Evolutionary conservation across 805 yeast genomes (phyloP).

Genomic region (Danielia reshetovae): DNA sequence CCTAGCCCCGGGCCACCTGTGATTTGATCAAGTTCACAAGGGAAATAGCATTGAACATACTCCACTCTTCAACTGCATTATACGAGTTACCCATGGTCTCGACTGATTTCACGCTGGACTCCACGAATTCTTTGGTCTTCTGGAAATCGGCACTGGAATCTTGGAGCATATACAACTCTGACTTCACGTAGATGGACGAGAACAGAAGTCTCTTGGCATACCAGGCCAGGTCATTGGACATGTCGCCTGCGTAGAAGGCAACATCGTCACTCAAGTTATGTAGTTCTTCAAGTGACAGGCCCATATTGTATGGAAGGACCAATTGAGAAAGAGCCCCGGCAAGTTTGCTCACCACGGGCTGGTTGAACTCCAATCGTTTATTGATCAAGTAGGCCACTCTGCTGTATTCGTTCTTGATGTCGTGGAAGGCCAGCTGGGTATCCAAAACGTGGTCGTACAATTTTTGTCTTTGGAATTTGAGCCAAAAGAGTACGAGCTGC

Average conservation of each 20-base stretch:
- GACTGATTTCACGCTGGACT: constrained; percentile 51
- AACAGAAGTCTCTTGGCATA: constrained; percentile 78
- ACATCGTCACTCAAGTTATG: constrained; percentile 80
- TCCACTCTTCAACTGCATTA: constrained; percentile 70
- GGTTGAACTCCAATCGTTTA: constrained; percentile 50
- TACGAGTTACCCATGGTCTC: constrained; percentile 57
- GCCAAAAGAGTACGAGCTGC: constrained; percentile 50
- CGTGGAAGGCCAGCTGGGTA: constrained; percentile 21
- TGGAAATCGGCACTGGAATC: constrained; percentile 56
- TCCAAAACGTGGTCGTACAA: constrained; percentile 28
- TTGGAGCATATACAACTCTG: constrained; percentile 76
- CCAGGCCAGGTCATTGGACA: constrained; percentile 83
- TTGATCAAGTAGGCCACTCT: constrained; percentile 43
- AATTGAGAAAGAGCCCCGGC: constrained; percentile 56
- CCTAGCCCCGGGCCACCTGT: constrained; percentile 59
- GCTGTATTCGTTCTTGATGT: constrained; percentile 31
- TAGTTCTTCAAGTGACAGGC: constrained; percentile 59
- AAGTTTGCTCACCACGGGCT: constrained; percentile 41
- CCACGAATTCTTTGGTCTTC: constrained; percentile 64
- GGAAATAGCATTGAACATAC: constrained; percentile 61
- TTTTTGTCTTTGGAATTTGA: constrained; percentile 41
- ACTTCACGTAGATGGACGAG: constrained; percentile 63
- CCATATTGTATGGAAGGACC: constrained; percentile 59
- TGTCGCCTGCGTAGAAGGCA: constrained; percentile 73
- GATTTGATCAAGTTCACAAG: constrained; percentile 66